Percentiles rank a stretch among this genome's conserved stretches.
Evolutionary conservation across 2,329 filamentous ascomycete genomes (phyloP).

Genomic region (Colletotrichum sp.): DNA sequence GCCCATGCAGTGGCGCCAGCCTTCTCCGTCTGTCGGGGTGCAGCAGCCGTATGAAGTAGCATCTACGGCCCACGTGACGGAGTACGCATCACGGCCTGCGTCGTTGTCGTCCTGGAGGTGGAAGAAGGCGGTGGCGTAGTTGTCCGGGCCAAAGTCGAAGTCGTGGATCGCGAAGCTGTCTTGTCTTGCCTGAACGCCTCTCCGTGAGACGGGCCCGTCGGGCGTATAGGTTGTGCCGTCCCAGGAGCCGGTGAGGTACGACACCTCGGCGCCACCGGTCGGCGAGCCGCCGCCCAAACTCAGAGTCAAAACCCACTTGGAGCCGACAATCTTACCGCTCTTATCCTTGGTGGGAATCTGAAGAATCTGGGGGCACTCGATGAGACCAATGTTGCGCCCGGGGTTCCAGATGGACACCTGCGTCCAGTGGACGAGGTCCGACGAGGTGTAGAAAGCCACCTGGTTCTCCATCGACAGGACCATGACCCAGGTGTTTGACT

Average conservation of each 20-base stretch:
- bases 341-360: constrained; percentile 50
- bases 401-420: constrained; percentile 17
- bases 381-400: constrained; percentile 45
- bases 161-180: constrained; percentile 27
- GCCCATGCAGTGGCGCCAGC: constrained; percentile 31
- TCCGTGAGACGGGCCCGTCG: not conserved
- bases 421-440: constrained; percentile 64
- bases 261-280: constrained; percentile 13
- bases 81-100: constrained; percentile 28
- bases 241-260: constrained; percentile 20
- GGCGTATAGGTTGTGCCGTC: constrained; percentile 21
- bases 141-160: constrained; percentile 40
- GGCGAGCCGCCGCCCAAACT: constrained; percentile 15
- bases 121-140: constrained; percentile 41
- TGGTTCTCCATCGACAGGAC: constrained; percentile 61
- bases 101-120: constrained; percentile 13
- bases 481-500: constrained; percentile 59
- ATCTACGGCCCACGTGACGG: constrained; percentile 40
- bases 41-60: constrained; percentile 33
- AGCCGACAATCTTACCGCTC: constrained; percentile 35
- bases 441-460: constrained; percentile 66
- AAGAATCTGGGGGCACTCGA: constrained; percentile 41
- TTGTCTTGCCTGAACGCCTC: not conserved
- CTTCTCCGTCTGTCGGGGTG: constrained; percentile 34
- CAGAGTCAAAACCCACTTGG: constrained; percentile 20